phyloP scores from a whole-genome alignment of 2,329 filamentous ascomycete genomes.

The Colletotrichum magnum region DNA sequence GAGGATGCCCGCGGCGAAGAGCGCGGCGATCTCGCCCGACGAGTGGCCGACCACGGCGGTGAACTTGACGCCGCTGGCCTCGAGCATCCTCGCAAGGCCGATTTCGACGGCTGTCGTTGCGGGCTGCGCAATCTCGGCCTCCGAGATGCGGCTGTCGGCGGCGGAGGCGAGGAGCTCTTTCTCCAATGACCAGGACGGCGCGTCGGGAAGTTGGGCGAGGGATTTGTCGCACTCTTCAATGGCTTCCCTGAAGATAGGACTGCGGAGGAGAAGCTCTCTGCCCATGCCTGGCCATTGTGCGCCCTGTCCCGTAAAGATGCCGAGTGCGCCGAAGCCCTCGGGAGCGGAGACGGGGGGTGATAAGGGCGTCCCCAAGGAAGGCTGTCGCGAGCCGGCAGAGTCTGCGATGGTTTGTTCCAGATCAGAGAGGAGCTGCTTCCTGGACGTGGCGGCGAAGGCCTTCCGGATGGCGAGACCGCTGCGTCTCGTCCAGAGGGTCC shows the following conservation, averaged over 20 bases:
- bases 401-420: neutral
- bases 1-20: constrained; percentile 56
- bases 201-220: constrained; percentile 39
- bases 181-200: constrained; percentile 43
- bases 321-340: constrained; percentile 13
- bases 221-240: constrained; percentile 4
- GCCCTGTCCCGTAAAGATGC: constrained; percentile 47
- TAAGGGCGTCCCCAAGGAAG: neutral
- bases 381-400: neutral
- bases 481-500: neutral
- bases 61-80: constrained; percentile 48
- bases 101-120: constrained; percentile 55
- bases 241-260: constrained; percentile 48
- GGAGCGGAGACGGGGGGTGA: neutral
- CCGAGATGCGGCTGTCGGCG: constrained; percentile 29
- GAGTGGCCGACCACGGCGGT: constrained; percentile 58
- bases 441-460: neutral
- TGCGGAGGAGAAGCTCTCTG: constrained; percentile 52
- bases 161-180: constrained; percentile 41
- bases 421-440: neutral
- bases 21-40: constrained; percentile 60
- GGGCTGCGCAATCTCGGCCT: constrained; percentile 48
- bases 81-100: constrained; percentile 56
- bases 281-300: constrained; percentile 44
- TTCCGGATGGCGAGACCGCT: neutral